phyloP scores from a whole-genome alignment of 2,329 filamentous ascomycete genomes.

The Fusarium devonianum region DNA sequence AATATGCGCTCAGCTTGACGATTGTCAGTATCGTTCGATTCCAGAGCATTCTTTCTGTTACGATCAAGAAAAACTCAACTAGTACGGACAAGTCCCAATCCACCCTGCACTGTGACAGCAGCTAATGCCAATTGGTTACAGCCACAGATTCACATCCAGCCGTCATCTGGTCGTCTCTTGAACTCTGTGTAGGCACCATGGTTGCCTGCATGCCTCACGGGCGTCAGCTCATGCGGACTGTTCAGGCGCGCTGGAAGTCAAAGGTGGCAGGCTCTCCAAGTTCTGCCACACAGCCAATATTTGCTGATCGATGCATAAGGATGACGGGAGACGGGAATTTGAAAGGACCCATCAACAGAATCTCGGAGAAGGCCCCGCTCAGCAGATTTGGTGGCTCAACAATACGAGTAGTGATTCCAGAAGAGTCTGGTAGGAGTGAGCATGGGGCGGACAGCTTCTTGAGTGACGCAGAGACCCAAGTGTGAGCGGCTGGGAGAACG shows the following conservation, averaged over 20 bases:
- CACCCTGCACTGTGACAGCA: too few relatives aligned
- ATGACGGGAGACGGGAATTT: neutral
- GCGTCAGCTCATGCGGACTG: neutral
- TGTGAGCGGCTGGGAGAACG: too few relatives aligned
- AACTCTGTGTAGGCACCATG: conserved; percentile 6
- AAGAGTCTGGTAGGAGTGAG: neutral
- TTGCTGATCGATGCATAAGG: neutral
- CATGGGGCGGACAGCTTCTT: too few relatives aligned
- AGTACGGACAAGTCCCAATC: too few relatives aligned
- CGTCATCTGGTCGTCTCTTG: conserved; percentile 1
- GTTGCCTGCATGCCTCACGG: conserved; percentile 4
- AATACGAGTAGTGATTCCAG: too few relatives aligned
- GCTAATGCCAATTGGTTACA: too few relatives aligned
- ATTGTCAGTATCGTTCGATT: neutral
- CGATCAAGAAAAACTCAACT: neutral
- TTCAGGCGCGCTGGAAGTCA: neutral
- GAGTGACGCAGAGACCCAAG: too few relatives aligned
- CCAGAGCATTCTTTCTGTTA: neutral
- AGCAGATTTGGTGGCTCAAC: too few relatives aligned
- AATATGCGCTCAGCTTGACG: neutral
- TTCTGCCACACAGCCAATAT: neutral
- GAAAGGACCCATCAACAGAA: too few relatives aligned
- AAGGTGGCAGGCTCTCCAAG: neutral
- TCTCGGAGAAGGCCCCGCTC: too few relatives aligned
- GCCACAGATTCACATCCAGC: neutral